Percentiles rank a stretch among this genome's conserved stretches.
phyloP scores from a whole-genome alignment of 2,329 filamentous ascomycete species.

The Tolypocladium capitatum region DNA sequence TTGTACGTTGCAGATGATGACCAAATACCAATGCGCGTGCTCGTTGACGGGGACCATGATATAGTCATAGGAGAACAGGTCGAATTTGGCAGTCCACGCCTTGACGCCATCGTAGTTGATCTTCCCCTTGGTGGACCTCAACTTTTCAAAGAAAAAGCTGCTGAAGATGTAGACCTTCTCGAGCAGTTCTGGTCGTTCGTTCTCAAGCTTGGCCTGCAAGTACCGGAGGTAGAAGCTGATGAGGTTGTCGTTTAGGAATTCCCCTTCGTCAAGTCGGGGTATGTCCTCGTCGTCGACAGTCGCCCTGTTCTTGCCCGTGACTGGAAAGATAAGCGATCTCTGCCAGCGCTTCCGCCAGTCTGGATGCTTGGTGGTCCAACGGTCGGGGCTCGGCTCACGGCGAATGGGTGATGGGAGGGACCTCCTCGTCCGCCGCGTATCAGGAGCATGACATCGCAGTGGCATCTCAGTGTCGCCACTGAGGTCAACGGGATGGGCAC shows the following conservation, averaged over 20 bases:
- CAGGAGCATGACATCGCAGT: conserved; percentile 2
- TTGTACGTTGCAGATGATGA: conserved; percentile 82
- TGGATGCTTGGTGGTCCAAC: conserved; percentile 39
- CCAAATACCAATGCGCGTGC: conserved; percentile 79
- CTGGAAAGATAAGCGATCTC: conserved; percentile 48
- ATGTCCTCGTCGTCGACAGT: conserved; percentile 63
- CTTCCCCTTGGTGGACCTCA: conserved; percentile 47
- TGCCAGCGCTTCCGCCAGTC: conserved; percentile 41
- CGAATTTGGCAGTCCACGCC: conserved; percentile 74
- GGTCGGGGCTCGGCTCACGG: conserved; percentile 8
- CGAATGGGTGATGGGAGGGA: conserved; percentile 5
- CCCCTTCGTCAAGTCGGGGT: conserved; percentile 62
- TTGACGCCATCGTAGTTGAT: conserved; percentile 80
- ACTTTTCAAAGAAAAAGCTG: conserved; percentile 75
- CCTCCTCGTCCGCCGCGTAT: conserved; percentile 13
- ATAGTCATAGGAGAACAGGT: conserved; percentile 77
- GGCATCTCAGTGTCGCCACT: neutral
- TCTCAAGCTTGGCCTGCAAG: conserved; percentile 47
- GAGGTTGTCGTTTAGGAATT: conserved; percentile 87
- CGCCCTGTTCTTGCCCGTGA: conserved; percentile 43
- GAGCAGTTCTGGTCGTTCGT: conserved; percentile 38
- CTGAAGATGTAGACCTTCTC: conserved; percentile 77
- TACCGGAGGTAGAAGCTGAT: conserved; percentile 78
- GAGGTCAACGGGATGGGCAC: neutral
- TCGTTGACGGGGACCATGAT: conserved; percentile 89